A percentile compares a stretch with the other conserved stretches of the same genome.
These are phyloP conservation scores for Monosporascus cannonballus DNA, from an alignment of 2,329 filamentous ascomycete species.

Conservation along the genomic window DNA sequence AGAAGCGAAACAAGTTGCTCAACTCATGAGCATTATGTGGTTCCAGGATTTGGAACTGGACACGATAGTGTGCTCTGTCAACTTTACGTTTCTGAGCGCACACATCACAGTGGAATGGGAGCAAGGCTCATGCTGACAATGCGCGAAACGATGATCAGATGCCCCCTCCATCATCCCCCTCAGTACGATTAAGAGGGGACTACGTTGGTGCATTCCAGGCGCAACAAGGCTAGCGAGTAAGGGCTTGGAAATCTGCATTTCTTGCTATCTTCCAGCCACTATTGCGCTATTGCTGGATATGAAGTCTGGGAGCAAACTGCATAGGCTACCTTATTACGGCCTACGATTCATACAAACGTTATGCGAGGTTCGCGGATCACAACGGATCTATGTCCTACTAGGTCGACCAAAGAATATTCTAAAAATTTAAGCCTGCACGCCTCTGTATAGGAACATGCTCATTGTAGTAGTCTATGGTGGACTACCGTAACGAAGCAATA, in stretches of 20 bases:
- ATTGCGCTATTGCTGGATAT: background rate
- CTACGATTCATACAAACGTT: no score
- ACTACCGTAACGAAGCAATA: no score
- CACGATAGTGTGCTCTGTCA: background rate
- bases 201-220: background rate
- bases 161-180: background rate
- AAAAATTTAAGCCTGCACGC: background rate
- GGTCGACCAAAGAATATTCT: no score
- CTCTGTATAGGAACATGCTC: background rate
- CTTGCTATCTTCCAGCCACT: background rate
- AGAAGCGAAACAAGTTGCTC: slow-evolving; percentile 88
- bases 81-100: background rate
- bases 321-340: no score
- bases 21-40: slow-evolving; percentile 47
- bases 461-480: background rate
- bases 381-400: no score
- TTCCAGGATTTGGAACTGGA: background rate
- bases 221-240: background rate
- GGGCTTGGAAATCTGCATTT: background rate
- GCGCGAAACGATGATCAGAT: no score
- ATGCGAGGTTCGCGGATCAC: no score
- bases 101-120: no score
- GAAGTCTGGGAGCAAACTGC: no score
- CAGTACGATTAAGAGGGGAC: background rate
- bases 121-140: no score